Evolutionary conservation across 2,329 filamentous ascomycete genomes (phyloP), one percentile per base, ranked within the genome.

Genomic region (Erysiphe neolycopersici): DNA sequence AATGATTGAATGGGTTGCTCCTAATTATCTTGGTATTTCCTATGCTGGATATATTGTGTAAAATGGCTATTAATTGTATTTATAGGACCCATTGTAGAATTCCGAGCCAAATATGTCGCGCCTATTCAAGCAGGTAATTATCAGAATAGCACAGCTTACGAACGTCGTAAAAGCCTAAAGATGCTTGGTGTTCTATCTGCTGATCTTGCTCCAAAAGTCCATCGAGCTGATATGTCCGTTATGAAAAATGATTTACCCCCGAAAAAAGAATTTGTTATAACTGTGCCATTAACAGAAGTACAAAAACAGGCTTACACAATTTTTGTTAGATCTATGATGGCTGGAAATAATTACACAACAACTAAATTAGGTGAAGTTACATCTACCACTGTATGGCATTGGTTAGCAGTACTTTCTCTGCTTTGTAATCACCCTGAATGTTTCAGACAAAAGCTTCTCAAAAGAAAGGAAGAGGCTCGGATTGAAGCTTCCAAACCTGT

Each of bases 1-100:
- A n/a, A 81, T 92, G 71, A 77, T 93, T 46, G 70, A 85, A 48
- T 93, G 83, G 82, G 73, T 89, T 42, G 76, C 81, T 1, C 79
- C 80, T 0, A 72, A 71, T 19, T 93, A 81, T 55, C 64, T 93
- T 2, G 41, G 41, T 42, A 42, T n/a, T 10, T 33, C 4, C 12
- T 18, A 38, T 5, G 37, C 4, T n/a, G n/a, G 5, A 1, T 33
- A 4, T 14, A 33, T 33, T 33, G 32, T 9, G 11, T 13, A n/a
- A n/a, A 33, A 33, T 13, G n/a, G n/a, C n/a, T 33, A n/a, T n/a
- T 33, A 33, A 33, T 33, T 14, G n/a, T 14, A n/a, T 31, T 33
- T 14, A 8, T 19, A 42, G 83, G 82, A 0, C 65, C 69, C 3
- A 59, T 66, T 10, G 52, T 59, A 0, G 76, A 85, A 52, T 94